phyloP scores from a whole-genome alignment of 306 rosid species.

The Citrullus mucosospermus region DNA sequence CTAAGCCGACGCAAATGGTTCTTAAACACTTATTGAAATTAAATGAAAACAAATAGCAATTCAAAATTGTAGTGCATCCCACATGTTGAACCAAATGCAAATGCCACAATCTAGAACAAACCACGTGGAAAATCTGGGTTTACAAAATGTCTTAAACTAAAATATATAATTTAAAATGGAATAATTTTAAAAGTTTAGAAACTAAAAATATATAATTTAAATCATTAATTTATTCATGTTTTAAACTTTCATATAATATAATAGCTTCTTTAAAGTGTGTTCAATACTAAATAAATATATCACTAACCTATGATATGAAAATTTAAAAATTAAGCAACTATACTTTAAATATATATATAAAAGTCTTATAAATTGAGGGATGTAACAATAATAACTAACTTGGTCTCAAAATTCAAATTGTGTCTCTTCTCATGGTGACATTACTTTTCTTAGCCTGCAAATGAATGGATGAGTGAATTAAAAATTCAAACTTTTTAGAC shows the following conservation, averaged over 20 bases:
- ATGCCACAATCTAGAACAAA: no score
- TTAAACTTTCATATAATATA: not conserved
- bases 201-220: no score
- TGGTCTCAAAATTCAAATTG: not conserved
- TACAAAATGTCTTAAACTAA: no score
- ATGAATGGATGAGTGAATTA: not conserved
- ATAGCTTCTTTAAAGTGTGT: not conserved
- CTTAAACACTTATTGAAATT: no score
- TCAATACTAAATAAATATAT: not conserved
- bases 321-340: not conserved
- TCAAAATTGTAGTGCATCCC: no score
- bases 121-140: no score
- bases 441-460: not conserved
- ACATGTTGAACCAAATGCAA: no score
- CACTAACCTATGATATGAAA: not conserved
- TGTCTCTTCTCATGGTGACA: not conserved
- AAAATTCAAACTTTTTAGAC: not conserved
- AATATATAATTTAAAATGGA: no score
- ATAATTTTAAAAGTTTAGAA: no score
- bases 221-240: no score
- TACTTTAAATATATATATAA: not conserved
- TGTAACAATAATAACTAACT: not conserved
- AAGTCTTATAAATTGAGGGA: not conserved
- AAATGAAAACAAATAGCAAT: no score
- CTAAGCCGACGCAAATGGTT: no score